phyloP scores from a whole-genome alignment of 495 filamentous ascomycete species.

The Jackrogersella minutella region DNA sequence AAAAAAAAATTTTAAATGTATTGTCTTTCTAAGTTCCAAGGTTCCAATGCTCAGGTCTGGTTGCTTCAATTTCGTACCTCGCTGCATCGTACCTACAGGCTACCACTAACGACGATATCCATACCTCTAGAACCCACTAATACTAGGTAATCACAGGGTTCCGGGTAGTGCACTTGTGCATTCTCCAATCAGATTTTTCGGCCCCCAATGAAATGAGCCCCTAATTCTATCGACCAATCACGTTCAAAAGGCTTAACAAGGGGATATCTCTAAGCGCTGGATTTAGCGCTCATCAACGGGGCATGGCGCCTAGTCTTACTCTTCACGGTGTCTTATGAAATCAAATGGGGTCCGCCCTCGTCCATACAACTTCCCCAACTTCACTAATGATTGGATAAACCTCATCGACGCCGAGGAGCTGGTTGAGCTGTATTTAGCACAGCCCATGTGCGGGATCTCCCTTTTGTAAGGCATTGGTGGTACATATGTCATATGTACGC shows the following conservation, averaged over 20 bases:
- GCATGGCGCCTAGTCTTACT: slow-evolving; percentile 21
- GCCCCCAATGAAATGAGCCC: slow-evolving; percentile 12
- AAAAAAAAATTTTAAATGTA: no score
- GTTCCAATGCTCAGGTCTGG: no score
- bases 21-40: no score
- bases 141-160: background rate
- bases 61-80: no score
- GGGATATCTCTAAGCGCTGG: slow-evolving; percentile 26
- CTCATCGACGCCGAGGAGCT: slow-evolving; percentile 32
- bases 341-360: slow-evolving; percentile 5
- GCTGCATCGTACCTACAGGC: no score
- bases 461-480: slow-evolving; percentile 3
- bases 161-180: background rate
- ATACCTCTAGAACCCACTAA: no score
- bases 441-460: slow-evolving; percentile 22
- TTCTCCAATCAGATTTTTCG: slow-evolving; percentile 10
- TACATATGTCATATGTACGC: slow-evolving; percentile 14
- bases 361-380: slow-evolving; percentile 15
- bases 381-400: slow-evolving; percentile 32
- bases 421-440: slow-evolving; percentile 29
- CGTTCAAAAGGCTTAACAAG: background rate
- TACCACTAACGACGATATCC: no score
- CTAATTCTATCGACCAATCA: slow-evolving; percentile 26
- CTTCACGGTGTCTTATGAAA: slow-evolving; percentile 2
- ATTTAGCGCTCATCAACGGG: slow-evolving; percentile 27